Conservation (phyloP, 2,329 filamentous ascomycete genomes). For the Aspergillus caelatus region DNA sequence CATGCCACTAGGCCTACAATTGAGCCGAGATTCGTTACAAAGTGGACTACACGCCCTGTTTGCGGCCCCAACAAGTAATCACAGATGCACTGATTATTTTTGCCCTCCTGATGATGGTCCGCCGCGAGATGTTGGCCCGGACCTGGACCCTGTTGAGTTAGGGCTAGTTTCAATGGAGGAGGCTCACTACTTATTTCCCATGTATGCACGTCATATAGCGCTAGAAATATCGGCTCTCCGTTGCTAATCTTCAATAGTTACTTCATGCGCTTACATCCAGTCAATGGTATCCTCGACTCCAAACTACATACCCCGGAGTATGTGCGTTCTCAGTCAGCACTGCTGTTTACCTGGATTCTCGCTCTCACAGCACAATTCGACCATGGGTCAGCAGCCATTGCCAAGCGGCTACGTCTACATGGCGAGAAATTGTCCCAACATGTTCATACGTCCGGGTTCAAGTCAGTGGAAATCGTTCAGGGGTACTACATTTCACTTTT, state of each 20-base stretch:
- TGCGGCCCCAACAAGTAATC: background rate
- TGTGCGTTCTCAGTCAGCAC: slow-evolving; percentile 29
- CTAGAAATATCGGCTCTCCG: too few relatives aligned
- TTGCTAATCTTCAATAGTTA: slow-evolving; percentile 19
- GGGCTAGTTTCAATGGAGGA: slow-evolving; percentile 34
- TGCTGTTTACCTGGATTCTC: slow-evolving; percentile 36
- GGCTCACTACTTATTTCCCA: slow-evolving; percentile 27
- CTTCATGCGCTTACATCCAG: slow-evolving; percentile 30
- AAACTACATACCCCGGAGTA: slow-evolving; percentile 31
- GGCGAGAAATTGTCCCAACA: slow-evolving; percentile 33
- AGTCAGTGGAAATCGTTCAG: slow-evolving; percentile 35
- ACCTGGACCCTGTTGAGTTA: slow-evolving; percentile 33
- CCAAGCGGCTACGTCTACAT: slow-evolving; percentile 29
- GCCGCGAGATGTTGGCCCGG: slow-evolving; percentile 28
- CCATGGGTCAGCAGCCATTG: slow-evolving; percentile 21
- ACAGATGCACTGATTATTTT: slow-evolving; percentile 26
- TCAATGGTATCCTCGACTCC: slow-evolving; percentile 36
- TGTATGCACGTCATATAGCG: slow-evolving; percentile 18
- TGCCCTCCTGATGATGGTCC: slow-evolving; percentile 8
- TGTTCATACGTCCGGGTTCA: slow-evolving; percentile 31
- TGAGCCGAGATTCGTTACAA: slow-evolving; percentile 23
- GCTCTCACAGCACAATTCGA: slow-evolving; percentile 35
- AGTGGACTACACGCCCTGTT: slow-evolving; percentile 25
- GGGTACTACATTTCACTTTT: slow-evolving; percentile 36
- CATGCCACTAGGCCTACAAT: slow-evolving; percentile 27